Evolutionary conservation across 768 basidiomycete genomes (phyloP).

Genomic region (Pulveroboletus frians): DNA sequence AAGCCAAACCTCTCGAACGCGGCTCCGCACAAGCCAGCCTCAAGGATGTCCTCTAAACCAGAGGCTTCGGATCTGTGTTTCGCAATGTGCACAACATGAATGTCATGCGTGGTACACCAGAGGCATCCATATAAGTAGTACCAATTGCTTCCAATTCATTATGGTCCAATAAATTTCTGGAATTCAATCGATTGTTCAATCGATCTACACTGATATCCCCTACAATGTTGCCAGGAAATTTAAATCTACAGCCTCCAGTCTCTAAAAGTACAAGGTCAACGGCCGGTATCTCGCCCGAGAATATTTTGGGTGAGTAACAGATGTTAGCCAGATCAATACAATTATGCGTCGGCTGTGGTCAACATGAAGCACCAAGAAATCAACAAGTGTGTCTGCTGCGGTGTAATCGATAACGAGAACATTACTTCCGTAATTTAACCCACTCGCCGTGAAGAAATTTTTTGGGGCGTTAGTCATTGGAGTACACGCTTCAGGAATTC

Average conservation of each 20-base stretch:
- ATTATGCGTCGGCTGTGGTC: not conserved
- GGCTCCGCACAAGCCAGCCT: conserved; percentile 59
- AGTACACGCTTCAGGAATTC: conserved; percentile 63
- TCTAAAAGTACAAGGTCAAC: conserved; percentile 2
- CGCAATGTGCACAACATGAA: not conserved
- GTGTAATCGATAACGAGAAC: not conserved
- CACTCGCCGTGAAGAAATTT: not conserved
- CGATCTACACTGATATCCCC: not conserved
- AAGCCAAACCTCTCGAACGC: conserved; percentile 61
- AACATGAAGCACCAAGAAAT: not conserved
- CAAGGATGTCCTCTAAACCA: conserved; percentile 49
- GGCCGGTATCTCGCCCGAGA: not conserved
- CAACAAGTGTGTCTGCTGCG: not conserved
- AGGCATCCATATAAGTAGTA: too few species aligned
- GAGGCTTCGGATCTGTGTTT: too few species aligned
- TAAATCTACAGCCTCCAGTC: not conserved
- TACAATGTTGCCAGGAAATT: not conserved
- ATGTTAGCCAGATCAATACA: not conserved
- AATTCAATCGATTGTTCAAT: not conserved
- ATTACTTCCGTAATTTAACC: not conserved
- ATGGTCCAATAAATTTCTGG: not conserved
- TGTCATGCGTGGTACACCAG: too few species aligned
- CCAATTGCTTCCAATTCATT: too few species aligned
- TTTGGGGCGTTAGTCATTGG: conserved; percentile 5
- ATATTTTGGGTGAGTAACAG: not conserved